These are phyloP conservation scores for Phytopythium aichiense DNA, from an alignment of 352 stramenopile species.

Conservation along the genomic window DNA sequence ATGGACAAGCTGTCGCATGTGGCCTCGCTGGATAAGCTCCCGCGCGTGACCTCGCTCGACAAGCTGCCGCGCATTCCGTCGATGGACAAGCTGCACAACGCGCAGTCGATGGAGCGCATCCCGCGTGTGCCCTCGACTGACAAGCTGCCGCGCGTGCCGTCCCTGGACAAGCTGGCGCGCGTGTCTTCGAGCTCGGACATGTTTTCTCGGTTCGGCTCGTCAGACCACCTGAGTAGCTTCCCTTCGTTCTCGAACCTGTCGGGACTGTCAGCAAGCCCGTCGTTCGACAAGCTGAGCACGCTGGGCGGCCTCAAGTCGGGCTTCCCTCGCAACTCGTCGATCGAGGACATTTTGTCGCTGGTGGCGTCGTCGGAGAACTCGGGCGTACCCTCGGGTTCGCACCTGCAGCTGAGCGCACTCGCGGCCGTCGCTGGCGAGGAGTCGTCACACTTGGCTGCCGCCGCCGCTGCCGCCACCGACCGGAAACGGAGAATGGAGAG, in stretches of 20 bases:
- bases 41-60: conserved; percentile 65
- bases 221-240: conserved; percentile 68
- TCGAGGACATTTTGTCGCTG: conserved; percentile 84
- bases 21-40: conserved; percentile 67
- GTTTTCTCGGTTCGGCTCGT: conserved; percentile 62
- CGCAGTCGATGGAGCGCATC: conserved; percentile 41
- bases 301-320: conserved; percentile 43
- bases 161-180: conserved; percentile 34
- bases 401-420: conserved; percentile 62
- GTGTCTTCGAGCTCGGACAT: conserved; percentile 64
- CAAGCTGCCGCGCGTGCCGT: conserved; percentile 64
- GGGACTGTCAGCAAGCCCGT: conserved; percentile 55
- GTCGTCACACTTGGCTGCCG: conserved; percentile 34
- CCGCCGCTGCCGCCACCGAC: conserved; percentile 33
- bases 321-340: conserved; percentile 82
- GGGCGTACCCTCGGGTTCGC: conserved; percentile 42
- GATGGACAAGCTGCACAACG: conserved; percentile 62
- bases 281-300: conserved; percentile 70
- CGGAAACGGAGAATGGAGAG: conserved; percentile 56
- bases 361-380: conserved; percentile 74
- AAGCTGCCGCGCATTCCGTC: conserved; percentile 64
- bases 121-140: conserved; percentile 61
- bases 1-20: conserved; percentile 67
- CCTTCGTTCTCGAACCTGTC: conserved; percentile 76
- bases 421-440: conserved; percentile 63